Evolutionary conservation across 2,329 filamentous ascomycete genomes (phyloP), one percentile per base, ranked within the genome.

Genomic region (Fusarium burgessii): DNA sequence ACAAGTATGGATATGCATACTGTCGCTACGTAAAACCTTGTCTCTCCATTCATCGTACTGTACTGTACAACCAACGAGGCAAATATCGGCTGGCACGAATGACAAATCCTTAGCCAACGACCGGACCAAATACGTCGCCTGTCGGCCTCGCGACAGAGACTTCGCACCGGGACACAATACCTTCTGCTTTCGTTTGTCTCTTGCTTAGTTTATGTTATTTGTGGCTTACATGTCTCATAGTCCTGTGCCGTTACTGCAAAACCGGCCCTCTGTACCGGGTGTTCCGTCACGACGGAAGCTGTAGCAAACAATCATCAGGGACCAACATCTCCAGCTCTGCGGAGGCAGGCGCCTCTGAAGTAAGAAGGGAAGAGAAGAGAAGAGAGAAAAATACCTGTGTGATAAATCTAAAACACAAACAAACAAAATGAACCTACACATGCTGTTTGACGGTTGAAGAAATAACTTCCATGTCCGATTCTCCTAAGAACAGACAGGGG

Each of bases 401-500:
- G 29, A 11, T 15, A 47, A 47, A 13, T 15, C 9, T 7, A 32
- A 47, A 15, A n/a, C 23, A 17, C 25, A 50, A 62, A 51, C 47
- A 36, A 41, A 35, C 18, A n/a, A 66, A 43, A 29, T 29, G 45
- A 66, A 61, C 38, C 38, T 58, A 68, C 67, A 68, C 62, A 55
- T 18, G 14, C 50, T 40, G 35, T 14, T 68, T n/a, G 51, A 62
- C 62, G 29, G 67, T 68, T 68, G 67, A 68, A 60, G 40, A 40
- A 50, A 52, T 62, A 33, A 56, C 55, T 52, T 41, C 35, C 46
- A 41, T 43, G 25, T 42, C n/a, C 17, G 29, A 50, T 42, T 62
- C 29, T 27, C 35, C 52, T 71, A 63, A 47, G 38, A 66, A 51
- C 43, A 58, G 56, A 60, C 32, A 62, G 67, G 67, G 67, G 62